phyloP scores from a whole-genome alignment of 495 filamentous ascomycete species.

The Lichina pygmaea region DNA sequence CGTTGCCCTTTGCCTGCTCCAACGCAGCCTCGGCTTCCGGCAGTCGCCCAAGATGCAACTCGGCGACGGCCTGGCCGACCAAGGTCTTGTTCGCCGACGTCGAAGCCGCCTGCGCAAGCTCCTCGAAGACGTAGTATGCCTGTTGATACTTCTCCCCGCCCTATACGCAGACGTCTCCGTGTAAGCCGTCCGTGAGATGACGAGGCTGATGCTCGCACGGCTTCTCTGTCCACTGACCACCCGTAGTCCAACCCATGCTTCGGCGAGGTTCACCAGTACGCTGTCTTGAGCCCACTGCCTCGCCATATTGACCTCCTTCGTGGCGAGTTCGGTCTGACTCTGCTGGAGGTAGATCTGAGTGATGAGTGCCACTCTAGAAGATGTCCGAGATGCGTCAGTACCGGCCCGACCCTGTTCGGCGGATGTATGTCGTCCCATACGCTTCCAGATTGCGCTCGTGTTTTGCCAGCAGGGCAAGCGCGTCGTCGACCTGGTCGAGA shows the following conservation, averaged over 20 bases:
- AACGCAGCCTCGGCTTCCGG: conserved; percentile 77
- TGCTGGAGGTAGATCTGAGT: conserved; percentile 80
- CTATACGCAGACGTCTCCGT: conserved; percentile 15
- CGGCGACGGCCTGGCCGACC: conserved; percentile 69
- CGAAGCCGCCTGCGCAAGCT: conserved; percentile 66
- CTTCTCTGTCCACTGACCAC: conserved; percentile 27
- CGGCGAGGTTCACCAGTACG: conserved; percentile 75
- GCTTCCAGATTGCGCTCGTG: conserved; percentile 66
- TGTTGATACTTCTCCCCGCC: conserved; percentile 92
- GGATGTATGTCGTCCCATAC: conserved; percentile 21
- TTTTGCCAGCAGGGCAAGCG: conserved; percentile 44
- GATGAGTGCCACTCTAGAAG: conserved; percentile 30
- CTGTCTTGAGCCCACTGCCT: conserved; percentile 91
- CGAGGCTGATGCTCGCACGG: not conserved
- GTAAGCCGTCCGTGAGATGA: not conserved
- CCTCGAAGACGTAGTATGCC: conserved; percentile 94
- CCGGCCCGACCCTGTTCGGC: not conserved
- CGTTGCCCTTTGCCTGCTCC: conserved; percentile 48
- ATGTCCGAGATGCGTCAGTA: not conserved
- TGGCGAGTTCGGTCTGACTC: conserved; percentile 68
- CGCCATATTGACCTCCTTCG: conserved; percentile 73
- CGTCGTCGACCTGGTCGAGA: conserved; percentile 57
- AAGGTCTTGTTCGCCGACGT: conserved; percentile 39
- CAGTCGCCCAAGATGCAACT: conserved; percentile 69
- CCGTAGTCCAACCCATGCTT: conserved; percentile 81